Evolutionary conservation across 768 basidiomycete genomes (phyloP).

Genomic region (Boletus coccyginus): DNA sequence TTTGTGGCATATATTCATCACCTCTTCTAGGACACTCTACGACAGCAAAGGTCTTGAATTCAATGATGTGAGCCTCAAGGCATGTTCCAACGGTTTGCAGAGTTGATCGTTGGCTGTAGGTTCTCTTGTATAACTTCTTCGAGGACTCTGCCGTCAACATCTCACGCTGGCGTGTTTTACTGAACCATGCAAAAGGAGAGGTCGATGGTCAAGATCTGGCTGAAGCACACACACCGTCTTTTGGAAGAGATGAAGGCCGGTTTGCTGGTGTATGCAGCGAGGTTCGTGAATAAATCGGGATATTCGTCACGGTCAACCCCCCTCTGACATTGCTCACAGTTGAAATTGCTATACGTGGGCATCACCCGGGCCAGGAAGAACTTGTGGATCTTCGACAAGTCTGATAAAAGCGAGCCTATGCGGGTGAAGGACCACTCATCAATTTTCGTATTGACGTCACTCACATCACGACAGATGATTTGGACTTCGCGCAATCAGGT

Average conservation of each 20-base stretch:
- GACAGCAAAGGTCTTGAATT: conserved; percentile 33
- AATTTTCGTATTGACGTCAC: too few species aligned
- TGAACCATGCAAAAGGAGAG: conserved; percentile 39
- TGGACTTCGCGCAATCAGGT: too few species aligned
- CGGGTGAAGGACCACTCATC: too few species aligned
- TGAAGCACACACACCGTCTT: conserved; percentile 39
- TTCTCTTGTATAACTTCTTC: conserved; percentile 75
- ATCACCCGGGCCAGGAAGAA: too few species aligned
- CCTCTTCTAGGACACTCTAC: conserved; percentile 26
- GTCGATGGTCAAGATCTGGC: conserved; percentile 10
- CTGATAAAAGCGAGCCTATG: too few species aligned
- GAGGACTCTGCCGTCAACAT: conserved; percentile 52
- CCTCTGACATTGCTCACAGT: too few species aligned
- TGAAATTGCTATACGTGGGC: too few species aligned
- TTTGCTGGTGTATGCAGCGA: conserved; percentile 60
- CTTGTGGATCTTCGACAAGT: too few species aligned
- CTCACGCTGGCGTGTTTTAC: conserved; percentile 59
- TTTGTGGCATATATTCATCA: not conserved
- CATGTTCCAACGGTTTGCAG: not conserved
- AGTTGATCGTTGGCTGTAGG: conserved; percentile 37
- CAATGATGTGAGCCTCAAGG: conserved; percentile 11
- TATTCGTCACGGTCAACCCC: too few species aligned
- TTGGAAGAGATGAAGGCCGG: conserved; percentile 41
- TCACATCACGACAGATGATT: too few species aligned
- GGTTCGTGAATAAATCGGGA: too few species aligned